Percentiles rank a stretch among this genome's conserved stretches.
phyloP scores from a whole-genome alignment of 2,329 filamentous ascomycete species.

The Phaeosphaeria sp. region DNA sequence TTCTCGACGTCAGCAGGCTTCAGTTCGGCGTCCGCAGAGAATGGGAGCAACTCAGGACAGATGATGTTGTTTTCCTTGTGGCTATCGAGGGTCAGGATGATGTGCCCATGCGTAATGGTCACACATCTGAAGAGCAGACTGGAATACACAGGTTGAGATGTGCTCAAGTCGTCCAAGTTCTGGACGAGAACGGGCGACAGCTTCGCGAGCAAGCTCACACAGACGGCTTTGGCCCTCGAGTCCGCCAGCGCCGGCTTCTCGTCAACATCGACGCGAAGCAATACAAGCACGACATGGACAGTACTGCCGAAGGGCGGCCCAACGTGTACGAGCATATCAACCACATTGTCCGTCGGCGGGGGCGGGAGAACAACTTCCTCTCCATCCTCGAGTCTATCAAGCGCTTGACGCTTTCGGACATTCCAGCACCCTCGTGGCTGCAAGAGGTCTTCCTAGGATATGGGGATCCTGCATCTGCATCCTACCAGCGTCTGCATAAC shows the following conservation, averaged over 20 bases:
- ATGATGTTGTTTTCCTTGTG: conserved; percentile 89
- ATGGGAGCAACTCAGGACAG: conserved; percentile 86
- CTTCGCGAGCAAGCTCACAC: conserved; percentile 70
- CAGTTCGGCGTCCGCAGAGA: conserved; percentile 78
- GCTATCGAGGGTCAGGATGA: conserved; percentile 70
- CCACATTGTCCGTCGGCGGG: conserved; percentile 79
- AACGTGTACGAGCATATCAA: conserved; percentile 88
- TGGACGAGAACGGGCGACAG: conserved; percentile 82
- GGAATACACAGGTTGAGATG: conserved; percentile 77
- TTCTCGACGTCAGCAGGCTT: conserved; percentile 82
- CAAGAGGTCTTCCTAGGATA: conserved; percentile 98
- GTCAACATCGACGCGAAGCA: conserved; percentile 80
- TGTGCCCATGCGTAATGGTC: conserved; percentile 62
- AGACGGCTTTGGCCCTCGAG: conserved; percentile 67
- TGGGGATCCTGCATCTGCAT: conserved; percentile 87
- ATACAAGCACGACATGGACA: conserved; percentile 79
- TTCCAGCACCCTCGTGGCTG: conserved; percentile 87
- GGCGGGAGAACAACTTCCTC: conserved; percentile 96
- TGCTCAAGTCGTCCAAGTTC: conserved; percentile 83
- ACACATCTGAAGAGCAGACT: conserved; percentile 65
- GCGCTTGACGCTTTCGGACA: conserved; percentile 81
- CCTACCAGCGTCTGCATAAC: conserved; percentile 82
- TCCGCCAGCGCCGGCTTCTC: conserved; percentile 72
- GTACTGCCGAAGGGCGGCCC: conserved; percentile 68
- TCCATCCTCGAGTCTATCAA: conserved; percentile 91